A percentile compares a stretch with the other conserved stretches of the same genome.
These are phyloP conservation scores for Penicillium verrucosum DNA, from an alignment of 2,329 filamentous ascomycete genomes.

Conservation along the genomic window DNA sequence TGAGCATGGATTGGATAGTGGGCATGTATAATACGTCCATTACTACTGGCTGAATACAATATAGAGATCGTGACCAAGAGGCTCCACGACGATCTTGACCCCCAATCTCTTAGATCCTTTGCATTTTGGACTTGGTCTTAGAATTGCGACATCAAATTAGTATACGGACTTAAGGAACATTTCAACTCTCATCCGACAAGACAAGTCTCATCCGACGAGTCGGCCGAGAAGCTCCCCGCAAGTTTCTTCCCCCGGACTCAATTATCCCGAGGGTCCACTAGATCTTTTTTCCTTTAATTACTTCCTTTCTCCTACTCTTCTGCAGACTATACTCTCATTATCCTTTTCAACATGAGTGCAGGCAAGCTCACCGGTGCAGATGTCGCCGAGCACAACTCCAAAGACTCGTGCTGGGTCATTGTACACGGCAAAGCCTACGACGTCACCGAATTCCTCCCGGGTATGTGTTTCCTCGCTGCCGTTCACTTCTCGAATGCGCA, in stretches of 20 bases:
- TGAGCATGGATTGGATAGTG: not conserved
- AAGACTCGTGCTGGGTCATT: conserved; percentile 88
- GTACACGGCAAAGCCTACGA: conserved; percentile 86
- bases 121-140: not conserved
- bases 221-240: conserved; percentile 28
- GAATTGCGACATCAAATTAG: not conserved
- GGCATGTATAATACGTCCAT: not conserved
- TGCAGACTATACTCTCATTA: not conserved
- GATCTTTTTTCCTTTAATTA: conserved; percentile 4
- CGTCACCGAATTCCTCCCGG: conserved; percentile 82
- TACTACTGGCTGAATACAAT: not conserved
- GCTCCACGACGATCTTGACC: not conserved
- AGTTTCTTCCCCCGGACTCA: conserved; percentile 22
- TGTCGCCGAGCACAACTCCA: conserved; percentile 71
- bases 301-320: conserved; percentile 1
- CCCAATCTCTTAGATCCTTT: not conserved
- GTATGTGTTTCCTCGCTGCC: conserved; percentile 37
- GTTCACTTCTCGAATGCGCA: not conserved
- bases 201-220: conserved; percentile 9
- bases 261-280: conserved; percentile 25
- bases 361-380: conserved; percentile 52
- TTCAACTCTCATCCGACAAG: not conserved
- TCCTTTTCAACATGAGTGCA: conserved; percentile 20
- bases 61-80: not conserved
- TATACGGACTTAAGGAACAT: not conserved